Conservation (phyloP, 2,329 filamentous ascomycete genomes). For the Purpureocillium takamizusanense region DNA sequence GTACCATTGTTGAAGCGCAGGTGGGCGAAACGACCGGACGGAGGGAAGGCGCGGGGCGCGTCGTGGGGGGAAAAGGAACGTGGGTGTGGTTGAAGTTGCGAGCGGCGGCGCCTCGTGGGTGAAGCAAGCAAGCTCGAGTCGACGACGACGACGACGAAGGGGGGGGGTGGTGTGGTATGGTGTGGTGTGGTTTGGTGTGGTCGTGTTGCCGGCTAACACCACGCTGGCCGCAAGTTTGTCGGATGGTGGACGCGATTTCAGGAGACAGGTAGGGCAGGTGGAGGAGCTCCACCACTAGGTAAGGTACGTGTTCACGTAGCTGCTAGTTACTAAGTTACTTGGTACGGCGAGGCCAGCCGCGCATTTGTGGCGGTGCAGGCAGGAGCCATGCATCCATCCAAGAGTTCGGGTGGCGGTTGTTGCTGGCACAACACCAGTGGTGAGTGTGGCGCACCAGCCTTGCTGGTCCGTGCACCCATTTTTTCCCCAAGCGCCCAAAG, state of each 20-base stretch:
- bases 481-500: conserved; percentile 11
- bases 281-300: too few species aligned
- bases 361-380: background rate
- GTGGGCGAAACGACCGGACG: conserved; percentile 4
- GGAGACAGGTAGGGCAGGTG: too few species aligned
- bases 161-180: too few species aligned
- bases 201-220: background rate
- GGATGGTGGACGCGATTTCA: conserved; percentile 1
- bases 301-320: too few species aligned
- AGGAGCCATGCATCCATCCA: background rate
- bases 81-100: conserved; percentile 1
- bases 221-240: conserved; percentile 7
- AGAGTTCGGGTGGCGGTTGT: background rate
- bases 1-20: conserved; percentile 19
- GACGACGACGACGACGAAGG: too few species aligned
- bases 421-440: too few species aligned
- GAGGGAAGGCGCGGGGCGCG: too few species aligned
- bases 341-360: conserved; percentile 1
- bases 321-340: too few species aligned
- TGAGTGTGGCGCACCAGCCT: conserved; percentile 4
- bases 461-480: conserved; percentile 12
- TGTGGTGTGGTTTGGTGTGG: too few species aligned
- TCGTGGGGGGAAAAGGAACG: conserved; percentile 4
- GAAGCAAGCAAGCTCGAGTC: too few species aligned
- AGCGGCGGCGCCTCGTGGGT: background rate